These are phyloP conservation scores for Camellia japonica DNA, from an alignment of 148 eudicot genomes.

Conservation along the genomic window DNA sequence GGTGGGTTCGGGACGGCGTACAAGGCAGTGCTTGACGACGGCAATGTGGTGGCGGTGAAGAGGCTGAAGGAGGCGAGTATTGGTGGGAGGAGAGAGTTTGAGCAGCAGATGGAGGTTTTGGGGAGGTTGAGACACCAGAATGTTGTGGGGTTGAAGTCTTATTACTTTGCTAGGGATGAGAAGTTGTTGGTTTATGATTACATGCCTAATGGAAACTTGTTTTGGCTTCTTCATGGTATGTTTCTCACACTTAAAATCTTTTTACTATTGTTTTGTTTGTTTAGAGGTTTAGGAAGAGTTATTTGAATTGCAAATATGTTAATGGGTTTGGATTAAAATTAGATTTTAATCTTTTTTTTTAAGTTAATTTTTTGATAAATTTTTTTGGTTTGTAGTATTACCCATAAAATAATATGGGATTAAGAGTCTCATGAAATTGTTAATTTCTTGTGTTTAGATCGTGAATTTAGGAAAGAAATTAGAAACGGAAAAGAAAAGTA, in stretches of 20 bases:
- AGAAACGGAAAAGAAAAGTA: too few species aligned
- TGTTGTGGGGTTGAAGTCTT: conserved; percentile 67
- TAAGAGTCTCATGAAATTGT: too few species aligned
- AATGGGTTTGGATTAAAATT: too few species aligned
- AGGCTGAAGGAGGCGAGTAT: conserved; percentile 55
- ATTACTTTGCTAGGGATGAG: conserved; percentile 87
- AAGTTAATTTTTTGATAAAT: too few species aligned
- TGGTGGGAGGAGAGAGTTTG: conserved; percentile 61
- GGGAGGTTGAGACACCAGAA: conserved; percentile 67
- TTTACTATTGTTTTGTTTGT: too few species aligned
- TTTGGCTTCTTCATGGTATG: conserved; percentile 88
- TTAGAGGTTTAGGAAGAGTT: too few species aligned
- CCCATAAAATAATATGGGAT: too few species aligned
- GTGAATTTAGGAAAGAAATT: too few species aligned
- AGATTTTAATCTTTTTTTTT: too few species aligned
- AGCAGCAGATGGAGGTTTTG: conserved; percentile 74
- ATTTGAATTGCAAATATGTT: too few species aligned
- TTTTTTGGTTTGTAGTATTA: too few species aligned
- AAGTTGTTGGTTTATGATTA: conserved; percentile 79
- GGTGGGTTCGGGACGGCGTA: conserved; percentile 91
- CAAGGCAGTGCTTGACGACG: conserved; percentile 84
- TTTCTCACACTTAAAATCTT: neutral
- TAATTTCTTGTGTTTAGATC: too few species aligned
- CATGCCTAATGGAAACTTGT: conserved; percentile 83
- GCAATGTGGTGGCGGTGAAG: conserved; percentile 81